Evolutionary conservation across 345 rosid genomes (phyloP).

Genomic region (Aegle marmelos): DNA sequence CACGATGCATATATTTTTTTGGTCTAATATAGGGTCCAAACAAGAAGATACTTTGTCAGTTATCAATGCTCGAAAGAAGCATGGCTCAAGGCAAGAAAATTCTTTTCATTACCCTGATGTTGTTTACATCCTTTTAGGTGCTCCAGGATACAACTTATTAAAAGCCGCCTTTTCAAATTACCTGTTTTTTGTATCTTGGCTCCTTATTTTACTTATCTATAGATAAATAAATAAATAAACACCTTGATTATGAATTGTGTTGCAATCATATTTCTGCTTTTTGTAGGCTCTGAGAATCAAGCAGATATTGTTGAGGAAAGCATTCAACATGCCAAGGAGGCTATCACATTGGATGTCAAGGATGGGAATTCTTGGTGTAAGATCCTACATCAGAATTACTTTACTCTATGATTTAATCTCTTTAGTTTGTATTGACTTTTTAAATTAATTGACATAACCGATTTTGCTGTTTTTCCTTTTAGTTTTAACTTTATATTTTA

Average conservation of each 20-base stretch:
- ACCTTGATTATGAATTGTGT: constrained; percentile 2
- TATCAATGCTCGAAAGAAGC: constrained; percentile 76
- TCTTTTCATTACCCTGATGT: background rate
- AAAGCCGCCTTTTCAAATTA: background rate
- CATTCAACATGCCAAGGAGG: constrained; percentile 71
- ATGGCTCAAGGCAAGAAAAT: constrained; percentile 64
- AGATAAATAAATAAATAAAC: background rate
- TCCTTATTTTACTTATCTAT: background rate
- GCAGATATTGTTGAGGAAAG: constrained; percentile 58
- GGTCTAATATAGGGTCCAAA: constrained; percentile 49
- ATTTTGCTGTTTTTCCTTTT: background rate
- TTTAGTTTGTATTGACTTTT: background rate
- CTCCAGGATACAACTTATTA: background rate
- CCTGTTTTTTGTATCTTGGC: background rate
- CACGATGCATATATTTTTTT: background rate
- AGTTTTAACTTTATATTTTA: constrained; percentile 1
- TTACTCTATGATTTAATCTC: constrained; percentile 5
- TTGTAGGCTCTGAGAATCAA: constrained; percentile 54
- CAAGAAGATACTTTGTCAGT: constrained; percentile 63
- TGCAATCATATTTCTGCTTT: background rate
- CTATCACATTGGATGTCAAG: constrained; percentile 68
- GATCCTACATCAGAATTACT: constrained; percentile 12
- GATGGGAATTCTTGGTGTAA: constrained; percentile 84
- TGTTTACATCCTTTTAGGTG: background rate
- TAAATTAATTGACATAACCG: background rate